phyloP scores from a whole-genome alignment of 441 rosid genomes.

The Hura crepitans region DNA sequence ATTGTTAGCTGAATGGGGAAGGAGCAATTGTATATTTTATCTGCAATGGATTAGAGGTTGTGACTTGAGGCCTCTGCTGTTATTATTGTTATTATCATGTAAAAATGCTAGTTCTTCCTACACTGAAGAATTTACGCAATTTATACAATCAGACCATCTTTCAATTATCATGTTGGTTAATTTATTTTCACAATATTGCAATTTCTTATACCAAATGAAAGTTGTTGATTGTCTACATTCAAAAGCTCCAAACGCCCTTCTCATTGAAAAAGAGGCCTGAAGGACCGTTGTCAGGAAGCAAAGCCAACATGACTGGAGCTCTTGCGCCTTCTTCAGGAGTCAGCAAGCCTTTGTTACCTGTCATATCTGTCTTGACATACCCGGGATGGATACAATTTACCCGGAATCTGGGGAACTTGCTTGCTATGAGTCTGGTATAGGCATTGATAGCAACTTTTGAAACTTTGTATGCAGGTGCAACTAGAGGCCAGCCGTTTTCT shows the following conservation, averaged over 20 bases:
- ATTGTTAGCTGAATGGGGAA: neutral
- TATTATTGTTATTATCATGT: neutral
- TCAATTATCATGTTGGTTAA: neutral
- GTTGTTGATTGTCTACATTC: neutral
- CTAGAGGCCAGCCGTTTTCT: conserved; percentile 3
- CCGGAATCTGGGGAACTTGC: neutral
- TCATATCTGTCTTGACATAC: neutral
- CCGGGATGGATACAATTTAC: neutral
- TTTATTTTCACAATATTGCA: neutral
- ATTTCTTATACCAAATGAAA: neutral
- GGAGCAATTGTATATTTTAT: neutral
- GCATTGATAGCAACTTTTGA: conserved; percentile 4
- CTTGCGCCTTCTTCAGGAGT: neutral
- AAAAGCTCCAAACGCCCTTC: neutral
- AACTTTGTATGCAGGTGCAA: neutral
- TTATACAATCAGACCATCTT: neutral
- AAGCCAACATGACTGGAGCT: neutral
- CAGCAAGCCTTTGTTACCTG: neutral
- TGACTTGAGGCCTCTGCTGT: neutral
- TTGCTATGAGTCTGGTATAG: neutral
- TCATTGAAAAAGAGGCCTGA: neutral
- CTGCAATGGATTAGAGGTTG: neutral
- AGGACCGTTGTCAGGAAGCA: conserved; percentile 3
- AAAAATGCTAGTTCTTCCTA: neutral
- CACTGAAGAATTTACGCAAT: neutral